A percentile compares a stretch with the other conserved stretches of the same genome.
phyloP scores from a whole-genome alignment of 441 rosid species.

The Pelargonium exstipulatum region DNA sequence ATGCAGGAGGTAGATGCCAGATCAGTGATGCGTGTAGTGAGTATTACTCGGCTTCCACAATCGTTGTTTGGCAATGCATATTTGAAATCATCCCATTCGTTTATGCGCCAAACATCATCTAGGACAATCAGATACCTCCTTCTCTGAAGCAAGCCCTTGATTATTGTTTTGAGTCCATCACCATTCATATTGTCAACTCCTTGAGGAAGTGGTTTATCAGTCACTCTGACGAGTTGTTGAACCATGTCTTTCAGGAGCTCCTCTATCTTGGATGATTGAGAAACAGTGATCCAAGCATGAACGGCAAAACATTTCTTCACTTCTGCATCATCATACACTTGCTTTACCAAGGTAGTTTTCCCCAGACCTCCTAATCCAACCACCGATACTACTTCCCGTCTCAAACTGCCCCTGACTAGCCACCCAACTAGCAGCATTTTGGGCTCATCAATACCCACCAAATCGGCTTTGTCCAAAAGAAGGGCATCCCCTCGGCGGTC shows the following conservation, averaged over 20 bases:
- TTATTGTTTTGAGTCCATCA: conserved; percentile 20
- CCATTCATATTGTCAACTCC: conserved; percentile 16
- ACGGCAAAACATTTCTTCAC: conserved; percentile 18
- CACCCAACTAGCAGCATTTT: conserved; percentile 16
- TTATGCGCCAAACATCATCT: conserved; percentile 33
- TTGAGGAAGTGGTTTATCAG: conserved; percentile 11
- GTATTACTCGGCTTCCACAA: conserved; percentile 30
- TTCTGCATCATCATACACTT: conserved; percentile 17
- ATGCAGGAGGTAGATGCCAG: conserved; percentile 25
- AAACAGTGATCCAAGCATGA: conserved; percentile 22
- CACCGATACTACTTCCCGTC: conserved; percentile 14
- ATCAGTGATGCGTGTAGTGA: conserved; percentile 29
- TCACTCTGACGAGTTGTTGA: conserved; percentile 14
- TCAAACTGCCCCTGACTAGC: conserved; percentile 9
- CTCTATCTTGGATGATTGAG: conserved; percentile 16
- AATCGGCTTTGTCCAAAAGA: conserved; percentile 18
- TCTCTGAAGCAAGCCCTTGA: conserved; percentile 24
- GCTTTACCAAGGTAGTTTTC: conserved; percentile 23
- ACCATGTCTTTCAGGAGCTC: conserved; percentile 19
- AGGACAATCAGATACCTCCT: conserved; percentile 34
- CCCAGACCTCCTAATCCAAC: conserved; percentile 28
- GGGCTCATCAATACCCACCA: conserved; percentile 25
- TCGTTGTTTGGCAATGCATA: conserved; percentile 27
- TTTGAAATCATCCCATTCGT: conserved; percentile 33
- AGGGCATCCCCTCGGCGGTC: conserved; percentile 22